Percentiles rank a stretch among this genome's conserved stretches.
Conservation (phyloP, 1,139 yeast species). For the Yamadazyma spencermartinsiae region DNA sequence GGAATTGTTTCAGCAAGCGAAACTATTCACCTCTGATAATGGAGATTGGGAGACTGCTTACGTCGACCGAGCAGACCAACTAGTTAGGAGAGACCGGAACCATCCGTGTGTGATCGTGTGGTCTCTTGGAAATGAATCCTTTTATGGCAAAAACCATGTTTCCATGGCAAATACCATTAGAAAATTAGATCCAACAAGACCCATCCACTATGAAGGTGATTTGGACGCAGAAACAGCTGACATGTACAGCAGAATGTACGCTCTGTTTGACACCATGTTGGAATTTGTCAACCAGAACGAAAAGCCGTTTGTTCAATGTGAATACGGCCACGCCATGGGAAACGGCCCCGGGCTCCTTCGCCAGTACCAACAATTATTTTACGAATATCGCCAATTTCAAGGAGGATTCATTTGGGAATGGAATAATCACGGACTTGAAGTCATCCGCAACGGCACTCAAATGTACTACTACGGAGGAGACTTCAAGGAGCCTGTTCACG, state of each 20-base stretch:
- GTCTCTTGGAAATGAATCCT: slow-evolving; percentile 39
- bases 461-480: slow-evolving; percentile 35
- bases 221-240: slow-evolving; percentile 24
- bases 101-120: slow-evolving; percentile 34
- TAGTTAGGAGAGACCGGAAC: slow-evolving; percentile 30
- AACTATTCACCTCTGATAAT: slow-evolving; percentile 26
- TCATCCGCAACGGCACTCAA: slow-evolving; percentile 13
- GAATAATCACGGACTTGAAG: slow-evolving; percentile 34
- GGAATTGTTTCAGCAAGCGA: slow-evolving; percentile 13
- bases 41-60: slow-evolving; percentile 30
- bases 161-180: slow-evolving; percentile 26
- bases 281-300: slow-evolving; percentile 17
- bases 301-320: slow-evolving; percentile 33
- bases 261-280: slow-evolving; percentile 21
- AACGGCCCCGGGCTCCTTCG: slow-evolving; percentile 34
- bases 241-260: slow-evolving; percentile 32
- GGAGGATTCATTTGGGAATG: slow-evolving; percentile 43
- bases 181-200: slow-evolving; percentile 23
- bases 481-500: slow-evolving; percentile 32
- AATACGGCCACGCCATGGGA: slow-evolving; percentile 40
- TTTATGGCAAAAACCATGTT: slow-evolving; percentile 30
- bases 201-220: slow-evolving; percentile 34
- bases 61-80: slow-evolving; percentile 29
- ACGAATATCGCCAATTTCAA: slow-evolving; percentile 25
- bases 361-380: slow-evolving; percentile 31